Percentiles rank a stretch among this genome's conserved stretches.
Conservation (phyloP, 2,329 filamentous ascomycete species). For the Ascochyta clinopodiicola region DNA sequence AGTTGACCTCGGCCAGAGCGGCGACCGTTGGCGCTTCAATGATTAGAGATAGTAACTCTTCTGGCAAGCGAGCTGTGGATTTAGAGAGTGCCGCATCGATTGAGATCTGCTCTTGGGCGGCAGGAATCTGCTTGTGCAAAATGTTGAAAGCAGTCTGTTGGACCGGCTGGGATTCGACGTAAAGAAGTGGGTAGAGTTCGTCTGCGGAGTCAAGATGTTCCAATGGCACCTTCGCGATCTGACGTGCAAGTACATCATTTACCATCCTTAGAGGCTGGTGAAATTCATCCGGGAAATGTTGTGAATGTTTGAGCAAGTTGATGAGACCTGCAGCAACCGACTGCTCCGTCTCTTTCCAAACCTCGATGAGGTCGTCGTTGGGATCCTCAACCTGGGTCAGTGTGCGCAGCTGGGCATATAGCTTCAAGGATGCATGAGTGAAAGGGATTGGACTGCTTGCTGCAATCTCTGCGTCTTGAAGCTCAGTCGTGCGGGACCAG, state of each 20-base stretch:
- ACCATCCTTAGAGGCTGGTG: constrained; percentile 76
- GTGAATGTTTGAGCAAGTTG: constrained; percentile 65
- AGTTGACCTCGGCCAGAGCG: constrained; percentile 68
- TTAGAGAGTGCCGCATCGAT: constrained; percentile 78
- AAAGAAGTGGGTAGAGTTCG: constrained; percentile 77
- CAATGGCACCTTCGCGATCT: constrained; percentile 69
- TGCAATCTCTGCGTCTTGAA: constrained; percentile 34
- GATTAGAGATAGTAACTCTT: constrained; percentile 83
- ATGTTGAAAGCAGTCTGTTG: constrained; percentile 83
- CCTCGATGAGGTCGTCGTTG: constrained; percentile 86
- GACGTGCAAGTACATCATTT: constrained; percentile 74
- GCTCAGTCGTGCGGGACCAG: constrained; percentile 42
- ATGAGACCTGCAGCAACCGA: constrained; percentile 66
- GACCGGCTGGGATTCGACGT: constrained; percentile 75
- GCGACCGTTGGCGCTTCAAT: constrained; percentile 77
- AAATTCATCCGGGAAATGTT: constrained; percentile 58
- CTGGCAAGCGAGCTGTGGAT: constrained; percentile 74
- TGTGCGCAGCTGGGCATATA: constrained; percentile 68
- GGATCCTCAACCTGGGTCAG: constrained; percentile 65
- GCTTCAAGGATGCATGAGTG: constrained; percentile 74
- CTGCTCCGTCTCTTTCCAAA: constrained; percentile 67
- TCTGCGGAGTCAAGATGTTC: constrained; percentile 67
- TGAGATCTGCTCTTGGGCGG: constrained; percentile 79
- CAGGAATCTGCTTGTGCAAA: constrained; percentile 80
- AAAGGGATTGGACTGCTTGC: constrained; percentile 56